Conservation (phyloP, 768 basidiomycete species). For the Clavaria fumosa region DNA sequence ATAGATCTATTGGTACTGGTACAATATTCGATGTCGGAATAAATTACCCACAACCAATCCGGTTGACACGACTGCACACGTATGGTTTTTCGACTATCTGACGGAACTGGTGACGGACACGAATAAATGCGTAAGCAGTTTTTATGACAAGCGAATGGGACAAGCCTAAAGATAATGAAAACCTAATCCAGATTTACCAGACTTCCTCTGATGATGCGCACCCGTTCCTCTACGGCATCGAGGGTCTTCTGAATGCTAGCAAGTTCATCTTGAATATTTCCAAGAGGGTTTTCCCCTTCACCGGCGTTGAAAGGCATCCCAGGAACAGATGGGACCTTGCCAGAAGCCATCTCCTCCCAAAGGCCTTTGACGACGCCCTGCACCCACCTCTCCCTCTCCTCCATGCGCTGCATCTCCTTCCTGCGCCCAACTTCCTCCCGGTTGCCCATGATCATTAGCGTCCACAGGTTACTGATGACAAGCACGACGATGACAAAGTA, state of each 20-base stretch:
- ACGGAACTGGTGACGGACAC: too few species aligned
- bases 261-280: slow-evolving; percentile 27
- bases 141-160: too few species aligned
- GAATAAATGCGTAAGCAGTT: too few species aligned
- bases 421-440: slow-evolving; percentile 27
- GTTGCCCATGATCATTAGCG: slow-evolving; percentile 28
- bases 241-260: slow-evolving; percentile 32
- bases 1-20: too few species aligned
- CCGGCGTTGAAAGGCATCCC: slow-evolving; percentile 5
- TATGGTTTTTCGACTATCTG: too few species aligned
- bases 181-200: slow-evolving; percentile 5
- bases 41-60: too few species aligned
- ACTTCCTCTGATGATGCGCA: slow-evolving; percentile 31
- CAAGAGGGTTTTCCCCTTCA: slow-evolving; percentile 2
- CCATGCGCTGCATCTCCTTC: slow-evolving; percentile 37
- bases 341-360: slow-evolving; percentile 50
- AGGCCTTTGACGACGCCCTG: slow-evolving; percentile 56
- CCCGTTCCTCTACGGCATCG: slow-evolving; percentile 42
- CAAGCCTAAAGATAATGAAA: not conserved
- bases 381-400: slow-evolving; percentile 63
- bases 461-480: slow-evolving; percentile 69
- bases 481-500: slow-evolving; percentile 58
- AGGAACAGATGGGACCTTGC: slow-evolving; percentile 17
- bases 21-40: too few species aligned
- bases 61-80: too few species aligned